phyloP scores from a whole-genome alignment of 305 asterid genomes.

The Ilex paraguariensis region DNA sequence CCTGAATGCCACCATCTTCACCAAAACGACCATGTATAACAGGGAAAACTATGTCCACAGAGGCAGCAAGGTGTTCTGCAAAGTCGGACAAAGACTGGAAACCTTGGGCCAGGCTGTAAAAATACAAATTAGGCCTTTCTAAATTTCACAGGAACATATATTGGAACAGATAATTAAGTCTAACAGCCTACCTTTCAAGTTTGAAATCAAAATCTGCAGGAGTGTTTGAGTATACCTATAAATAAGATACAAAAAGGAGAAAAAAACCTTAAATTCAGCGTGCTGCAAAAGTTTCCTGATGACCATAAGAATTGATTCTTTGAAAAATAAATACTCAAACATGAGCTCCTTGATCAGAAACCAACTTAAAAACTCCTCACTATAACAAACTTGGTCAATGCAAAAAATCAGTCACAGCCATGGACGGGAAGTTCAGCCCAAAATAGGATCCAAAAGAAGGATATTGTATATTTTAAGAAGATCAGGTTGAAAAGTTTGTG shows the following conservation, averaged over 20 bases:
- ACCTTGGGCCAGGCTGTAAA: conserved; percentile 84
- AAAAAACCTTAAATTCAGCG: conserved; percentile 13
- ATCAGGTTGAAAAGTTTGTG: too few species aligned
- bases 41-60: conserved; percentile 84
- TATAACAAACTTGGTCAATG: too few species aligned
- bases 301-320: neutral
- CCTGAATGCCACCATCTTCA: conserved; percentile 97
- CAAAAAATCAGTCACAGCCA: neutral
- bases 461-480: neutral
- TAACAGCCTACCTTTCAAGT: conserved; percentile 57
- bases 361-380: too few species aligned
- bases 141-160: neutral
- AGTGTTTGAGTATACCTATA: conserved; percentile 79
- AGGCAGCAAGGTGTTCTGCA: conserved; percentile 60
- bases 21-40: conserved; percentile 95
- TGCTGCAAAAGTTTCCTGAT: neutral
- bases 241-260: conserved; percentile 11
- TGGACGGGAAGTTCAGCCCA: neutral
- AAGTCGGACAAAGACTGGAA: conserved; percentile 63
- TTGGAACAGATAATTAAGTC: conserved; percentile 3
- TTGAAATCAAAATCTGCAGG: conserved; percentile 94
- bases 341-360: too few species aligned
- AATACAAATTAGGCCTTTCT: neutral
- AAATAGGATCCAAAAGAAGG: neutral
- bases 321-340: neutral